Conservation (phyloP, 148 eudicot species). For the Rhododendron simsii region DNA sequence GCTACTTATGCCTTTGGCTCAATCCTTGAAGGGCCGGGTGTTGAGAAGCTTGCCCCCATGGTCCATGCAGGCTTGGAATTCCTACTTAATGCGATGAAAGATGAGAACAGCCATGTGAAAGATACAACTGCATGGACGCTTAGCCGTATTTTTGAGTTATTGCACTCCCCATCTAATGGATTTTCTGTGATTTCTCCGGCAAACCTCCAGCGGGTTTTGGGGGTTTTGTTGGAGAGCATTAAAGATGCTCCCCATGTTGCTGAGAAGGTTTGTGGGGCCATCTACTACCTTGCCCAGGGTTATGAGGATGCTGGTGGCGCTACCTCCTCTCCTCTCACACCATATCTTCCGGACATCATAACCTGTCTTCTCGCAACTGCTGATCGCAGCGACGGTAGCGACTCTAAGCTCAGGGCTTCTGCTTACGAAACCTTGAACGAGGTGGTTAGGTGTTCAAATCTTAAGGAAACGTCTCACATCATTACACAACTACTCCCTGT, state of each 20-base stretch:
- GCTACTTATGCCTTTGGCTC: conserved; percentile 72
- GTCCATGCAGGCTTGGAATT: conserved; percentile 50
- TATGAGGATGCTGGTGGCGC: conserved; percentile 50
- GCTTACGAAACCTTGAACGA: conserved; percentile 70
- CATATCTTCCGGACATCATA: conserved; percentile 49
- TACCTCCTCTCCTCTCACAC: conserved; percentile 41
- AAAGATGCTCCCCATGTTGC: conserved; percentile 56
- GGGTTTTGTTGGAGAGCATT: conserved; percentile 52
- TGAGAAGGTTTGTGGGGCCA: conserved; percentile 64
- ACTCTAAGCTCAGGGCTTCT: conserved; percentile 52
- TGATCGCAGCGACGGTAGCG: conserved; percentile 48
- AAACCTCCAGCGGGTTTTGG: conserved; percentile 39
- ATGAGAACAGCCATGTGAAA: conserved; percentile 54
- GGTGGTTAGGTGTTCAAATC: conserved; percentile 51
- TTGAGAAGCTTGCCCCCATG: conserved; percentile 51
- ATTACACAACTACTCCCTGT: conserved; percentile 43
- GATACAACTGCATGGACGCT: conserved; percentile 76
- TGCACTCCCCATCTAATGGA: conserved; percentile 48
- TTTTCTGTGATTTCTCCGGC: conserved; percentile 37
- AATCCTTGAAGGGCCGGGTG: conserved; percentile 56
- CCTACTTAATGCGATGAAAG: conserved; percentile 54
- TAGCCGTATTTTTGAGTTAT: conserved; percentile 53
- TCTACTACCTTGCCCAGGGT: conserved; percentile 65
- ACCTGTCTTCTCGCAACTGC: conserved; percentile 45
- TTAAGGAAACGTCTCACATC: conserved; percentile 43